Base-by-base conservation (phyloP, 2,329 filamentous ascomycete species). In the Conoideocrella luteorostrata region DNA sequence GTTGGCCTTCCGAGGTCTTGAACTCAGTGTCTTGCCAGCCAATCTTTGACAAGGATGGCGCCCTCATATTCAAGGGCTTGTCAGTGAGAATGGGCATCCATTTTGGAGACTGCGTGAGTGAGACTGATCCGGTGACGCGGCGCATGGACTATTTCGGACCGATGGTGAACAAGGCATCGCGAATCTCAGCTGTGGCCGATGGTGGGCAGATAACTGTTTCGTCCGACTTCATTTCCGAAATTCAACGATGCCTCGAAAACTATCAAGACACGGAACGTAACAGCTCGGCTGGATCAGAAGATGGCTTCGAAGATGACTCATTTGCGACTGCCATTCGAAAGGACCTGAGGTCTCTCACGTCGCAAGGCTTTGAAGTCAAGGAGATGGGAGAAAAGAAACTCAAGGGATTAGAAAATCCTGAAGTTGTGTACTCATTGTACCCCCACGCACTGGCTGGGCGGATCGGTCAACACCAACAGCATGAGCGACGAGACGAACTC, bases 141-240 rank as follows among this genome's bases (percentile, higher is more conserved):
- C 88, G 93, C 50, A 98, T 98, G 93, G 93, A 98, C 58, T 98
- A 98, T 68, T 98, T 97, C 61, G 93, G 93, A 1, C 93, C 93
- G 12, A 98, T 98, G 89, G 93, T 98, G 57, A 98, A 98, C 67
- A 90, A 94, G 59, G 88, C 93, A 1, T 86, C 93, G 13, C 86
- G 93, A 68, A 95, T 98, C 52, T 93, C 88, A 6, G 85, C 88
- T 18, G 90, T 95, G 34, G 93, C 93, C 28, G 93, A 98, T 61
- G 93, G 93, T 48, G 93, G 93, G 1, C 91, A 98, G 62, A 96
- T 97, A 52, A 93, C 91, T 0, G 93, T 97, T 2, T 96, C 90
- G 1, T 89, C 89, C 2, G 93, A 98, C 63, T 97, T 97, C 66
- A 95, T 98, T 58, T 87, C 86, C 11, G 93, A 98, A 63, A 91